Evolutionary conservation across 2,329 filamentous ascomycete genomes (phyloP).

Genomic region (Colletotrichum higginsianum): DNA sequence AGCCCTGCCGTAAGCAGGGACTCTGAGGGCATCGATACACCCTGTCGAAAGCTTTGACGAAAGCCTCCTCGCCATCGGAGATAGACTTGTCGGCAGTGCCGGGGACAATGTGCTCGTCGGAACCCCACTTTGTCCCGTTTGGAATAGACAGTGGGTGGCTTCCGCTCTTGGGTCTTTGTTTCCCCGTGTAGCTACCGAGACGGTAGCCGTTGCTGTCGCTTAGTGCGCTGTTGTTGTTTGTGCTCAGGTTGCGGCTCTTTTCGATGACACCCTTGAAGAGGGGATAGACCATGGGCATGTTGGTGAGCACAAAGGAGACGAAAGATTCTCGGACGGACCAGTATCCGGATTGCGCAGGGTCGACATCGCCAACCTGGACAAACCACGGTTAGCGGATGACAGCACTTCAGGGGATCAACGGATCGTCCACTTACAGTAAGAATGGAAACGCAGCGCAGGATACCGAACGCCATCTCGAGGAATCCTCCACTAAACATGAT

Average conservation of each 20-base stretch:
- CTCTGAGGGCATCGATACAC: background rate
- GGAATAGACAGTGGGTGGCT: constrained; percentile 22
- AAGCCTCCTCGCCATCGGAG: constrained; percentile 17
- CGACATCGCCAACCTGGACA: constrained; percentile 48
- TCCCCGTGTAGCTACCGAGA: constrained; percentile 28
- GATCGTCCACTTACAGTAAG: constrained; percentile 7
- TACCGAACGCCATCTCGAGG: constrained; percentile 37
- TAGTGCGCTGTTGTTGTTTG: constrained; percentile 18
- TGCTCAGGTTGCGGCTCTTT: constrained; percentile 41
- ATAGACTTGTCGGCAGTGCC: background rate
- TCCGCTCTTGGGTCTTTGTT: background rate
- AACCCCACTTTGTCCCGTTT: constrained; percentile 14
- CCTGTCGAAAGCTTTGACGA: background rate
- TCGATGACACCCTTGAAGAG: constrained; percentile 48
- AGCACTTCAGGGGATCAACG: too few relatives aligned
- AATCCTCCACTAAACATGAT: constrained; percentile 40
- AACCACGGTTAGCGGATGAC: background rate
- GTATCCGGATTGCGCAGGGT: constrained; percentile 51
- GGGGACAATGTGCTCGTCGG: constrained; percentile 31
- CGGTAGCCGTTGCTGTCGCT: constrained; percentile 28
- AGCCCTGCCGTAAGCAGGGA: background rate
- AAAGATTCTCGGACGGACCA: constrained; percentile 59
- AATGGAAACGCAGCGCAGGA: constrained; percentile 35
- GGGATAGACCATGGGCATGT: constrained; percentile 58
- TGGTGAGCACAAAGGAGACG: constrained; percentile 56